Evolutionary conservation across 2,329 filamentous ascomycete genomes (phyloP), one percentile per base, ranked within the genome.

Genomic region (Paecilomyces niveus): DNA sequence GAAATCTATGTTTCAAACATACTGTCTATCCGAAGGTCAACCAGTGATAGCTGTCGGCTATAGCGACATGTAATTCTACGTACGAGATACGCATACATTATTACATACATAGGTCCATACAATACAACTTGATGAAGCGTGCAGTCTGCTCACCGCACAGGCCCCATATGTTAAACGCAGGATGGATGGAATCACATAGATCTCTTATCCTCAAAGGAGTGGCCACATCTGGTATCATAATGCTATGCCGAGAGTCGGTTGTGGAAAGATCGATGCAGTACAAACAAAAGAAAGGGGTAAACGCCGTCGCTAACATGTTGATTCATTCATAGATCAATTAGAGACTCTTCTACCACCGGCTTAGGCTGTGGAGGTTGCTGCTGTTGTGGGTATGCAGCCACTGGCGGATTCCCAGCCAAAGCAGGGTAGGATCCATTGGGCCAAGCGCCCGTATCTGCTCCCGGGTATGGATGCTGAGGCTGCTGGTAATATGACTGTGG

Each of bases 331-430:
- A 71, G 61, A 57, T 71, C 69, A 58, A 71, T 71, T 55, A 71
- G 57, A 58, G 68, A 70, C 58, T 71, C 69, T 52, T 71, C 69
- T 11, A 68, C 67, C 5, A 60, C 62, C 2, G 68, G 66, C 45
- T 64, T 64, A 26, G 67, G 54, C 8, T 63, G 59, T 9, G 62
- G 31, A 29, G 67, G 58, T 53, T 67, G 65, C 58, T 64, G 61
- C 33, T 63, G 57, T 24, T 65, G 64, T 50, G 57, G 61, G 52
- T 63, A 54, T 15, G 58, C 58, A 15, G 59, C 57, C 51, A 61
- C 57, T 7, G 63, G 62, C 24, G 64, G 63, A 26, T 64, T 65
- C n/a, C 65, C 61, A 22, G 58, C 59, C 24, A 55, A 57, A 22
- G 31, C 21, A 24, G 63, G 52, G 26, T 65, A 64, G n/a, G 62